A percentile compares a stretch with the other conserved stretches of the same genome.
Conservation (phyloP, 257 asterid genomes). For the Mitragyna speciosa region DNA sequence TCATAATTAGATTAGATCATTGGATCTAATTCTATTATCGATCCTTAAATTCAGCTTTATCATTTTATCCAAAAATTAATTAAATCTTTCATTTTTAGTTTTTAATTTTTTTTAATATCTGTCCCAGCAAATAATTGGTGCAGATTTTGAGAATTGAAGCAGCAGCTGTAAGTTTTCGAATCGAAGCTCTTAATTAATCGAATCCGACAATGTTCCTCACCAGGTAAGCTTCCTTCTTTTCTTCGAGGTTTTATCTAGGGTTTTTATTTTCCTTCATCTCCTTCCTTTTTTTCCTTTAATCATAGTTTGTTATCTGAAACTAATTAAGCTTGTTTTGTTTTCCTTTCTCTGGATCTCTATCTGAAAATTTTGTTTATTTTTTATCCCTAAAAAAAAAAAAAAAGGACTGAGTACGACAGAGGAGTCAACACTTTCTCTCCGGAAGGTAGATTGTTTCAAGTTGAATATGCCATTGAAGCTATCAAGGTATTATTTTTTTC, state of each 20-base stretch:
- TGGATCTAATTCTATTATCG: not conserved
- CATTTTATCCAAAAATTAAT: not conserved
- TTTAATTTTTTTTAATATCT: not conserved
- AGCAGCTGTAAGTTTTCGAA: slow-evolving; percentile 18
- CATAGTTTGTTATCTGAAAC: not conserved
- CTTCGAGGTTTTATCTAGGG: slow-evolving; percentile 17
- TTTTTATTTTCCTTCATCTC: no score
- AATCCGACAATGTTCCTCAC: slow-evolving; percentile 69
- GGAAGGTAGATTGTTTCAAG: slow-evolving; percentile 92
- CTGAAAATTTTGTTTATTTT: not conserved
- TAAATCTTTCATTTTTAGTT: not conserved
- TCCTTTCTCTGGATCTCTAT: not conserved
- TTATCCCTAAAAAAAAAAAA: no score
- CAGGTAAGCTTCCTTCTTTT: slow-evolving; percentile 40
- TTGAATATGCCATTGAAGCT: slow-evolving; percentile 89
- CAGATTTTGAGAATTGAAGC: slow-evolving; percentile 12
- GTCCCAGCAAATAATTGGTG: not conserved
- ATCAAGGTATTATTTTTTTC: slow-evolving; percentile 49
- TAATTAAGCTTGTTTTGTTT: not conserved
- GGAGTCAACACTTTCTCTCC: slow-evolving; percentile 95
- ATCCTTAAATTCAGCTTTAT: not conserved
- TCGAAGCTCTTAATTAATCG: slow-evolving; percentile 13
- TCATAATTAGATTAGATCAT: not conserved
- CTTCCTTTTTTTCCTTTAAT: no score
- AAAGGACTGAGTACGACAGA: slow-evolving; percentile 90